A percentile compares a stretch with the other conserved stretches of the same genome.
Conservation (phyloP, 331 rosid species). For the Pyracantha coccinea region DNA sequence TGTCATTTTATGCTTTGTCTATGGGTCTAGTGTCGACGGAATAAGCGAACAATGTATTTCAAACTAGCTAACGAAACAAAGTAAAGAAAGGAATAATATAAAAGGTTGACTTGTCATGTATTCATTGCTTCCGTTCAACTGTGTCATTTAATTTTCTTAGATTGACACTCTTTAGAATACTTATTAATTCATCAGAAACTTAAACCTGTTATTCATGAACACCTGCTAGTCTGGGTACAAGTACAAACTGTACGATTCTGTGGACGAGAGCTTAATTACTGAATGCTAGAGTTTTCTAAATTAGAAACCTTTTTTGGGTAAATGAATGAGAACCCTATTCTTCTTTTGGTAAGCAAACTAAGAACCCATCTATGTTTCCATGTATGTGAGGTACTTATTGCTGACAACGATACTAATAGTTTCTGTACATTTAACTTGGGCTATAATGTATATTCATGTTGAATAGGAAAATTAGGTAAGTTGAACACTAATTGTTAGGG, state of each 20-base stretch:
- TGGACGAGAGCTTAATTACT: not conserved
- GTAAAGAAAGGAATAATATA: not conserved
- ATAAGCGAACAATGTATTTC: not conserved
- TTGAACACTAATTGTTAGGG: not conserved
- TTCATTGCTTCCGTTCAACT: too few species aligned
- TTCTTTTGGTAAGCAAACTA: not conserved
- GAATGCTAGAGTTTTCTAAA: not conserved
- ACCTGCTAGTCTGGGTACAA: not conserved
- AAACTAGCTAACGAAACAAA: not conserved
- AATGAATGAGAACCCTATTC: not conserved
- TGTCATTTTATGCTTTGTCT: not conserved
- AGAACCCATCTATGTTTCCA: not conserved
- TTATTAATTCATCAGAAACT: not conserved
- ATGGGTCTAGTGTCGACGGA: not conserved
- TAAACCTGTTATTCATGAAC: not conserved
- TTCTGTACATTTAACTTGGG: not conserved
- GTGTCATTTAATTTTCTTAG: not conserved
- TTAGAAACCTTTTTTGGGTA: not conserved
- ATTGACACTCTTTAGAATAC: not conserved
- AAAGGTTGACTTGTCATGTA: not conserved
- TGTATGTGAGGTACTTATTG: not conserved
- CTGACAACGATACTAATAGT: not conserved
- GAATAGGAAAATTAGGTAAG: not conserved
- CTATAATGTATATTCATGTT: not conserved
- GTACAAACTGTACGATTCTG: too few species aligned